Percentiles rank a stretch among this genome's conserved stretches.
Conservation (phyloP, 1,139 yeast genomes). For the Suhomyces maxii region DNA sequence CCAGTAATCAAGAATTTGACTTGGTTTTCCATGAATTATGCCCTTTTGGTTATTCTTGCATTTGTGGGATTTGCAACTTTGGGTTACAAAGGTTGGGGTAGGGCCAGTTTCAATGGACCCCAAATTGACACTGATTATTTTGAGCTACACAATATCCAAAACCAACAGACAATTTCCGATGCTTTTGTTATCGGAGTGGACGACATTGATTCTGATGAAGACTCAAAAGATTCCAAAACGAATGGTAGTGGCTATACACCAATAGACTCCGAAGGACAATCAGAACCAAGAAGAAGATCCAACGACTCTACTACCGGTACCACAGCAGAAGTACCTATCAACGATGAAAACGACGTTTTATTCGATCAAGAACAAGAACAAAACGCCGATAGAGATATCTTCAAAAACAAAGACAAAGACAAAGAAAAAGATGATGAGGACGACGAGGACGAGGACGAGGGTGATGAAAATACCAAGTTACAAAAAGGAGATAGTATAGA, state of each 20-base stretch:
- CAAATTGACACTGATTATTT: constrained; percentile 53
- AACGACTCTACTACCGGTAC: not conserved
- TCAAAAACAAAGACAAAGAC: not conserved
- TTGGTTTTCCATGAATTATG: constrained; percentile 69
- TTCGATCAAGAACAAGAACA: not conserved
- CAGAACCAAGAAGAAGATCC: not conserved
- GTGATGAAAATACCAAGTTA: too few species aligned
- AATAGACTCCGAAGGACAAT: not conserved
- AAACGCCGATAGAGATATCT: not conserved
- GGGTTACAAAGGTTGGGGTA: constrained; percentile 63
- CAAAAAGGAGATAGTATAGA: too few species aligned
- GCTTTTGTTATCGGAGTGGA: constrained; percentile 16
- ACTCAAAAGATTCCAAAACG: constrained; percentile 10
- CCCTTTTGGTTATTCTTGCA: constrained; percentile 56
- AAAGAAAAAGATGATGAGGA: too few species aligned
- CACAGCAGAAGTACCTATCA: not conserved
- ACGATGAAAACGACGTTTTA: constrained; percentile 6
- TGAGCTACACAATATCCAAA: constrained; percentile 36
- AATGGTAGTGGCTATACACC: not conserved
- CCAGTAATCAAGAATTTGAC: constrained; percentile 64
- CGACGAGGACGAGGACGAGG: not conserved
- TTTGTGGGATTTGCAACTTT: constrained; percentile 51
- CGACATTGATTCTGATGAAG: constrained; percentile 14
- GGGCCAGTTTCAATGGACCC: constrained; percentile 62
- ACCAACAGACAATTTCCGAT: constrained; percentile 9